phyloP scores from a whole-genome alignment of 169 alveolate species.

The Cryptosporidium parvum region DNA sequence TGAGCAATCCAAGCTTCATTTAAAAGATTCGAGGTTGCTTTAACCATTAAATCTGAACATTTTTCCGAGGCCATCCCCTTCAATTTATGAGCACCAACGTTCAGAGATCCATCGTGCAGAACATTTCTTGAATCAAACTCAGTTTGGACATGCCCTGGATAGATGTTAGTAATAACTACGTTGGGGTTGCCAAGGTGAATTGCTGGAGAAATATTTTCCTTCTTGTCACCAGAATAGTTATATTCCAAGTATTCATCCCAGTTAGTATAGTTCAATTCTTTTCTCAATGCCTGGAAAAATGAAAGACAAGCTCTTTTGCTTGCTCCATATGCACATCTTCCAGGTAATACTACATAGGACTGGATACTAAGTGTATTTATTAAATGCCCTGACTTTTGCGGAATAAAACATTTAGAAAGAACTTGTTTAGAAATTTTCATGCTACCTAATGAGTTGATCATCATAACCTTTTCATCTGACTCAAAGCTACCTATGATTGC shows the following conservation, averaged over 20 bases:
- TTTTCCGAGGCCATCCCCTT: slow-evolving; percentile 43
- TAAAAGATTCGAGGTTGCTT: slow-evolving; percentile 28
- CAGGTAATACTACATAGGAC: slow-evolving; percentile 59
- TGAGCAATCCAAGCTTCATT: slow-evolving; percentile 69
- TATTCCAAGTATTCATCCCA: slow-evolving; percentile 62
- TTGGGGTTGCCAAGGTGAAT: slow-evolving; percentile 27
- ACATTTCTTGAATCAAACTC: slow-evolving; percentile 45
- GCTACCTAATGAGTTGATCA: slow-evolving; percentile 33
- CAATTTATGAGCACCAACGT: not conserved
- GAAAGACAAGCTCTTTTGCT: slow-evolving; percentile 55
- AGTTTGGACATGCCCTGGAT: slow-evolving; percentile 65
- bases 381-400: slow-evolving; percentile 70
- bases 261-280: slow-evolving; percentile 24
- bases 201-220: slow-evolving; percentile 13
- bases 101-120: slow-evolving; percentile 33
- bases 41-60: slow-evolving; percentile 65
- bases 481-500: slow-evolving; percentile 54
- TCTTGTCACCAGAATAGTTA: not conserved
- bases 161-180: slow-evolving; percentile 38
- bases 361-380: slow-evolving; percentile 59
- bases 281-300: slow-evolving; percentile 51
- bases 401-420: slow-evolving; percentile 51
- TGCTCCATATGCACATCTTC: slow-evolving; percentile 73
- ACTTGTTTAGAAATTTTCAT: slow-evolving; percentile 45
- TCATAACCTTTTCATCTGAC: slow-evolving; percentile 49